Evolutionary conservation across 768 basidiomycete genomes (phyloP), one percentile per base, ranked within the genome.

Genomic region (Pilatotrama ljubarskyi): DNA sequence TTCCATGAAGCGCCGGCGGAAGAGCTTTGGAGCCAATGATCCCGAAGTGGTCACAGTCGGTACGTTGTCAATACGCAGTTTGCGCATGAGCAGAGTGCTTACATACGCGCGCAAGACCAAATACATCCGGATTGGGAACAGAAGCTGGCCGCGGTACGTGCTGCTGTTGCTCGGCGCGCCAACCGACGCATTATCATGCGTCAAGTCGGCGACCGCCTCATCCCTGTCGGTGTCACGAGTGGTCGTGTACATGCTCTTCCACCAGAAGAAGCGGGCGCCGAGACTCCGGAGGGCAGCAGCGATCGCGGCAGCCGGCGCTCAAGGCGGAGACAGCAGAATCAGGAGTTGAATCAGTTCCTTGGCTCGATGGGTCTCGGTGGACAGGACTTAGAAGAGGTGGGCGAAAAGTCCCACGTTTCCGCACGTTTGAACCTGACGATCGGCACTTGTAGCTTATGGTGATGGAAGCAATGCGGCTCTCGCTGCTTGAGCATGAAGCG

Each of bases 61-160:
- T 92, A 59, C 62, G 83, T 73, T n/a, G n/a, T n/a, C 36, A 8
- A 63, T 51, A 32, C 62, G 41, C 38, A 59, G 32, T 15, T 41
- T n/a, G 17, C 40, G 36, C 8, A 26, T 25, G n/a, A 47, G 42
- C 13, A 13, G 14, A 11, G 24, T 18, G 24, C 41, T 50, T 29
- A 32, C 29, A 47, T 6, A 18, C 41, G 24, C 63, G 53, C 66
- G 47, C 2, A 44, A 96, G 97, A 99, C 77, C 89, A 94, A 75
- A 95, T 98, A 60, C 90, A 95, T 53, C 96, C 97, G 1, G 96
- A 98, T 73, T 98, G 97, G 97, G 95, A 98, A 77, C 84, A 88
- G 42, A 98, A 98, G 74, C 76, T 98, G 38, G 94, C 93, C 47
- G 88, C 94, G 37, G 93, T 98, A 43, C 89, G 91, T 58, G 96